Base-by-base conservation (phyloP, 441 rosid species). In the Aleurites moluccanus region DNA sequence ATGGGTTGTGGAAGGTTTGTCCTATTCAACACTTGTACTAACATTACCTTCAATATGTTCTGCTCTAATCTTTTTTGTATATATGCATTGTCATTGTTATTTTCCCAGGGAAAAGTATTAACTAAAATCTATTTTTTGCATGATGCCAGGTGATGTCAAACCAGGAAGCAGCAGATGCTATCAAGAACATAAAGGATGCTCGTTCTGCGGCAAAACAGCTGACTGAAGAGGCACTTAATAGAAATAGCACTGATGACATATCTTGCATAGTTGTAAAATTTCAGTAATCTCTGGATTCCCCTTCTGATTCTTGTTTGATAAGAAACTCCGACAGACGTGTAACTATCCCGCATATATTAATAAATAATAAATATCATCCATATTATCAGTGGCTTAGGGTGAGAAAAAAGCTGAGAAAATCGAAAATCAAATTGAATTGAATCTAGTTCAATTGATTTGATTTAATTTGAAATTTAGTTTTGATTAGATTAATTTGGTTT, bases 1-100 rank as follows among this genome's bases (percentile, higher is more conserved):
- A 95, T 77, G 98, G 99, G 8, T 77, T 95, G 23, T 92, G 99
- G 98, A 91, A 90, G 96, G 99, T 92, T 35, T 20, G 71, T 71
- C 63, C 40, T 64, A 20, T 64, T 25, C 33, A 13, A 42, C 65
- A 44, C 6, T 45, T 35, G 33, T 21, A 21, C 33, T 49, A 50
- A 23, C 56, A 1, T 52, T 30, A 5, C 33, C 6, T 20, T 15
- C 23, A 44, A 16, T 38, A 4, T 21, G 30, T 70, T 23, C 0
- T 44, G 40, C 33, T 44, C 27, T 44, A 8, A 30, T 33, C 28
- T 20, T 56, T 44, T 7, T 10, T 14, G 14, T 11, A 13, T 56
- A 8, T 35, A 8, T 28, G 7, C 38, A 25, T 38, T 23, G 3
- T 23, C 7, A 0, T 59, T 67, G 3, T 40, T 4, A 2, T 7